Percentiles rank a stretch among this genome's conserved stretches.
These are phyloP conservation scores for Gracilaria domingensis DNA, from an alignment of 23 red algal genomes.

Conservation along the genomic window DNA sequence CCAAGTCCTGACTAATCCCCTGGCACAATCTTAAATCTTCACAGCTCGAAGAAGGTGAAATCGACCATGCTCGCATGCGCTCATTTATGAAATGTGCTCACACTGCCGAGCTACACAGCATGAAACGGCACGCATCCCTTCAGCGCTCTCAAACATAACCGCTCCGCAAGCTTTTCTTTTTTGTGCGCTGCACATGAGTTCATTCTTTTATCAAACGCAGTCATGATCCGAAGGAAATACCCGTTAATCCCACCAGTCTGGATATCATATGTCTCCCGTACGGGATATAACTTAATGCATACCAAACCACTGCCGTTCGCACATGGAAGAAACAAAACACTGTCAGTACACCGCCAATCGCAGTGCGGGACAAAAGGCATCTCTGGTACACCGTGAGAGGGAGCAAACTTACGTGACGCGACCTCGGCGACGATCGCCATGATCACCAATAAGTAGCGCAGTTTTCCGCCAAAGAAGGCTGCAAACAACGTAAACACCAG, in stretches of 20 bases:
- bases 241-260: slow-evolving; percentile 50
- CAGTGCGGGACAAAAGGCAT: neutral
- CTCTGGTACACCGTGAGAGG: neutral
- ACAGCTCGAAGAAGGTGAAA: slow-evolving; percentile 64
- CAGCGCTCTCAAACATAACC: neutral
- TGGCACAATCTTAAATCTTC: too few species aligned
- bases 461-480: slow-evolving; percentile 75
- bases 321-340: slow-evolving; percentile 1
- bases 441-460: slow-evolving; percentile 85
- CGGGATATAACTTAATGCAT: slow-evolving; percentile 79
- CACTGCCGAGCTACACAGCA: neutral
- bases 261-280: slow-evolving; percentile 75
- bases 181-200: too few species aligned
- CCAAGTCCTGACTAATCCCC: too few species aligned
- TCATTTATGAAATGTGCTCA: slow-evolving; percentile 47
- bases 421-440: slow-evolving; percentile 80
- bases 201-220: neutral
- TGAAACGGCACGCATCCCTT: neutral
- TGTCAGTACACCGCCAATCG: neutral
- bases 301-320: slow-evolving; percentile 69
- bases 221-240: slow-evolving; percentile 2
- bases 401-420: slow-evolving; percentile 64
- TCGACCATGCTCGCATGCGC: slow-evolving; percentile 40
- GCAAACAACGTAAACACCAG: slow-evolving; percentile 83
- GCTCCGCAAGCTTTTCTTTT: neutral